Base-by-base conservation (phyloP, 495 filamentous ascomycete species). In the Annulohypoxylon nitens region DNA sequence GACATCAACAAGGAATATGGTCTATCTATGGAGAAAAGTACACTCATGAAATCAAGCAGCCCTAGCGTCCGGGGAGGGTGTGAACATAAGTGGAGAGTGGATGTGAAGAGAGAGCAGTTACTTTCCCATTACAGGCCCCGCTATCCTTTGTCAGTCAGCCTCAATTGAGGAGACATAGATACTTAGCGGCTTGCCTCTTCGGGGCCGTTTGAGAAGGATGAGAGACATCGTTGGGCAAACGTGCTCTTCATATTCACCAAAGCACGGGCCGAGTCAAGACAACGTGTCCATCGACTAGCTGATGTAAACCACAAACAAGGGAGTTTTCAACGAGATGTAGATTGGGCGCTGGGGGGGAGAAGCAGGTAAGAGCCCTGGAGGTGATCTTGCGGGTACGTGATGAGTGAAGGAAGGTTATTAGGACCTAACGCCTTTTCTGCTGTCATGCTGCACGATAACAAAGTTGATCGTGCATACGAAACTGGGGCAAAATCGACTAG, bases 11-110 rank as follows among this genome's bases (percentile, higher is more conserved):
- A 64, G 72, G 53, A 61, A 70, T 58, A 54, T 64, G 37, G 59
- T 58, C 72, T 59, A 68, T 71, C 43, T 64, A 67, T 64, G 51
- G 18, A 48, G 51, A 26, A 54, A 68, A 48, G 58, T 68, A 71
- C 63, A 68, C 54, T 69, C 53, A 58, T 67, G 41, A 66, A 68
- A 60, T 62, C 64, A 70, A 70, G 58, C 67, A 70, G 63, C 66
- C 71, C 71, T 61, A 69, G 71, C 57, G 66, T 75, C 67, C 70
- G 72, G 72, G 72, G 72, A 75, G 72, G 72, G 72, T 75, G 67
- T 75, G 72, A 61, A 37, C 61, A 45, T 68, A 67, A 64, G 72
- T 75, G 72, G 72, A 51, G 67, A 68, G 67, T 74, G 63, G 51
- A 64, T 67, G 58, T 58, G 55, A 53, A 53, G 50, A 70, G 50